phyloP scores from a whole-genome alignment of 306 rosid species.

The Citrullus amarus region DNA sequence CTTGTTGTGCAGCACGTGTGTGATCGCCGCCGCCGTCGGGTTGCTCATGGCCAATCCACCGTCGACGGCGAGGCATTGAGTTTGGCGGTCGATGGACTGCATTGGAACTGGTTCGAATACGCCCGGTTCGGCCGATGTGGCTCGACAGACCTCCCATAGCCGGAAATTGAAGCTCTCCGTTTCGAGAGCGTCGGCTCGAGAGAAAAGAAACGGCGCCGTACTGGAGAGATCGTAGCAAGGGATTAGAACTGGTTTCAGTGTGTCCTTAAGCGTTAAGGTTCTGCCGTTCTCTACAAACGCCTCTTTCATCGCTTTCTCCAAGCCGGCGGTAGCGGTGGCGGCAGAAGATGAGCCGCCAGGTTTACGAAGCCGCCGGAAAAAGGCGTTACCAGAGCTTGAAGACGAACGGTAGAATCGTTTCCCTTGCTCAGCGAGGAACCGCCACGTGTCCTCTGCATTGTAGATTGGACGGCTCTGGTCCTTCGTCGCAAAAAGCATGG shows the following conservation, averaged over 20 bases:
- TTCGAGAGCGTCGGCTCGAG: slow-evolving; percentile 95
- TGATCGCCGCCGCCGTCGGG: slow-evolving; percentile 87
- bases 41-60: slow-evolving; percentile 91
- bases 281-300: slow-evolving; percentile 43
- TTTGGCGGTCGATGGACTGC: slow-evolving; percentile 65
- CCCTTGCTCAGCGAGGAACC: slow-evolving; percentile 61
- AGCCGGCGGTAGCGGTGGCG: slow-evolving; percentile 28
- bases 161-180: slow-evolving; percentile 82
- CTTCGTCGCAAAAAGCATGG: slow-evolving; percentile 80
- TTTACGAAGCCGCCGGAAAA: slow-evolving; percentile 30
- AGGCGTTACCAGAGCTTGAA: slow-evolving; percentile 15
- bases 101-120: slow-evolving; percentile 66
- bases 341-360: slow-evolving; percentile 23
- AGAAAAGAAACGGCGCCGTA: slow-evolving; percentile 91
- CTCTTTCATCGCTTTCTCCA: slow-evolving; percentile 72
- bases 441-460: slow-evolving; percentile 77
- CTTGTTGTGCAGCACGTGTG: slow-evolving; percentile 97
- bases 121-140: slow-evolving; percentile 89
- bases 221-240: slow-evolving; percentile 93
- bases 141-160: slow-evolving; percentile 93
- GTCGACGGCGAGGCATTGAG: slow-evolving; percentile 66
- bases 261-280: slow-evolving; percentile 60
- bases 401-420: slow-evolving; percentile 37
- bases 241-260: slow-evolving; percentile 77
- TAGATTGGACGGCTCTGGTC: slow-evolving; percentile 61